These are phyloP conservation scores for Chondrus crispus DNA, from an alignment of 23 red algal species.

Conservation along the genomic window DNA sequence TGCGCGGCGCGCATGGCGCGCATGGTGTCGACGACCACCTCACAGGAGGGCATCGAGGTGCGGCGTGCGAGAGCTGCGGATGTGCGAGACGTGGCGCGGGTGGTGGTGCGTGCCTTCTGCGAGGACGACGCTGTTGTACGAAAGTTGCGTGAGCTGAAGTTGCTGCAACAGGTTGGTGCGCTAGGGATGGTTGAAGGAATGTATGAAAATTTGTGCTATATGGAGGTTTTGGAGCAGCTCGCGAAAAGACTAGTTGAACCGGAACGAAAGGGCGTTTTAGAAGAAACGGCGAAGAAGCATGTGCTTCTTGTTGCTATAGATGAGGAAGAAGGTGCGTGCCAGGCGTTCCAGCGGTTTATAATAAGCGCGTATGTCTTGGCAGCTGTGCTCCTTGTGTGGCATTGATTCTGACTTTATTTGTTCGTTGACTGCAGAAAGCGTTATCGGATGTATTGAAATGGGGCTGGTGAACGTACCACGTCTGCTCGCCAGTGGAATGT, in stretches of 20 bases:
- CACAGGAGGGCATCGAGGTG: neutral
- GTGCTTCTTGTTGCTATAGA: constrained; percentile 18
- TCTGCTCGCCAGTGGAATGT: neutral
- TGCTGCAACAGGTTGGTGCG: neutral
- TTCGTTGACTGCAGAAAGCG: neutral
- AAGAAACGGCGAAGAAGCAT: neutral
- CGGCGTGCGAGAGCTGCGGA: neutral
- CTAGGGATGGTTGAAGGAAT: neutral
- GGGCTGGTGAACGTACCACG: constrained; percentile 34
- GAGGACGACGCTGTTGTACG: neutral
- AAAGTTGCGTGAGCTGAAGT: neutral
- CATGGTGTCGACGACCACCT: neutral
- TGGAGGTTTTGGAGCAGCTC: neutral
- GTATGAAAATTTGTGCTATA: neutral
- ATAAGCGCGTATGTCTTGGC: too few species aligned
- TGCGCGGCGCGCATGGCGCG: neutral
- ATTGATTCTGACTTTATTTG: neutral
- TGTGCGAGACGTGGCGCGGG: neutral
- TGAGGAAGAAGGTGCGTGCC: neutral
- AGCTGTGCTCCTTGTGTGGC: neutral
- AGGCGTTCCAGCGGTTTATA: too few species aligned
- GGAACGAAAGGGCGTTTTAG: neutral
- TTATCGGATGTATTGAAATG: constrained; percentile 54
- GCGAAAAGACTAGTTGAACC: neutral
- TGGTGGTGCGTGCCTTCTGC: neutral